Conservation (phyloP, 768 basidiomycete genomes). For the Mycena belliarum region DNA sequence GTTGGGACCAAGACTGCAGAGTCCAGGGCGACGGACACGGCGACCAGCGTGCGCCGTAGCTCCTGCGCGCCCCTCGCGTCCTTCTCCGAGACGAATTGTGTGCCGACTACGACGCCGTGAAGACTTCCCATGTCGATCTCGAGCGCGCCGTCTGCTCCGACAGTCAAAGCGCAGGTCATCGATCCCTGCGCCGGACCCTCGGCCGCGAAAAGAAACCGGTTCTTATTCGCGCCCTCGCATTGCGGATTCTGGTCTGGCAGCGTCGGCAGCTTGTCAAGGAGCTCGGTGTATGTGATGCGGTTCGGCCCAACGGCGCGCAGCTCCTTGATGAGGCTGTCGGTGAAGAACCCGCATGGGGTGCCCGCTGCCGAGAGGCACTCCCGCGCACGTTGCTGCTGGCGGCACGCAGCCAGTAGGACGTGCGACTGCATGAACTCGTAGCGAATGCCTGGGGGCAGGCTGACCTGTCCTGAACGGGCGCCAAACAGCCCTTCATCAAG, state of each 20-base stretch:
- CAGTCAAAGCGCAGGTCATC: neutral
- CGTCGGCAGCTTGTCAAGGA: constrained; percentile 14
- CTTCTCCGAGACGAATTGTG: constrained; percentile 4
- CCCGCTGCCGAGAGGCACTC: constrained; percentile 14
- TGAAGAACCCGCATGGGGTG: constrained; percentile 17
- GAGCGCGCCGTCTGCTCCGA: constrained; percentile 8
- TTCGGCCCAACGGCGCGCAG: constrained; percentile 6
- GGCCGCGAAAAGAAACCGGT: constrained; percentile 12
- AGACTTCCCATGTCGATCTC: constrained; percentile 4
- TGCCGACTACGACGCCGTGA: constrained; percentile 16
- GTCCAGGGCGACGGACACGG: constrained; percentile 6
- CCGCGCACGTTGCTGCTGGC: constrained; percentile 14
- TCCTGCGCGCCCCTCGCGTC: neutral
- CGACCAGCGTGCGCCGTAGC: neutral
- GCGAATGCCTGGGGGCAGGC: constrained; percentile 4
- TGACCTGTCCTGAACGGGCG: neutral
- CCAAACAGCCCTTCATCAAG: constrained; percentile 1
- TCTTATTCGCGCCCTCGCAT: constrained; percentile 16
- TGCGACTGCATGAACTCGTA: constrained; percentile 19
- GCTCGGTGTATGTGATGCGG: constrained; percentile 13
- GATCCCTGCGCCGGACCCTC: neutral
- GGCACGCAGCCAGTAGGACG: constrained; percentile 21
- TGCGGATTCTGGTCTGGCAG: constrained; percentile 18
- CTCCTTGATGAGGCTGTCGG: constrained; percentile 10
- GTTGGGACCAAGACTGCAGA: constrained; percentile 6